phyloP scores from a whole-genome alignment of 495 filamentous ascomycete species.

The Trichocladium antarcticum region DNA sequence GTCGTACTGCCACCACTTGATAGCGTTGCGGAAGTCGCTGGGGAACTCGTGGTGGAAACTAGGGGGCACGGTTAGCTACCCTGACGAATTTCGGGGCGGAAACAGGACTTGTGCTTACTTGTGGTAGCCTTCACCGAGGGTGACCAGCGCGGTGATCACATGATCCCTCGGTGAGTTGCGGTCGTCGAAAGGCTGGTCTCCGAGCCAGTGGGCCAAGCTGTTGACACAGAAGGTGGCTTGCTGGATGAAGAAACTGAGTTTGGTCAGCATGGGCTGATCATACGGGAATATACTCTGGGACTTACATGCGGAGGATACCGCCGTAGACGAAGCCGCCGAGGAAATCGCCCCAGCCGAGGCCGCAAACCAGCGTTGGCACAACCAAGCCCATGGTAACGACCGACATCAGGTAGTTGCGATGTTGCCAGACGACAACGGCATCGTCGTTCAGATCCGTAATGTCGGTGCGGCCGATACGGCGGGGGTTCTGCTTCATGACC shows the following conservation, averaged over 20 bases:
- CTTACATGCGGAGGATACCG: conserved; percentile 73
- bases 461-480: conserved; percentile 88
- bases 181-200: conserved; percentile 98
- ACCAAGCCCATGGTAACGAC: conserved; percentile 79
- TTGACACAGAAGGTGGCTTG: conserved; percentile 99
- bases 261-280: background rate
- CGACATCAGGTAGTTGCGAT: conserved; percentile 83
- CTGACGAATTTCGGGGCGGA: no score
- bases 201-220: conserved; percentile 96
- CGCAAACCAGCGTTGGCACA: conserved; percentile 73
- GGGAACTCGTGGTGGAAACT: conserved; percentile 98
- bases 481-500: conserved; percentile 90
- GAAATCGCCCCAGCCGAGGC: conserved; percentile 85
- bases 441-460: conserved; percentile 96
- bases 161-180: conserved; percentile 97
- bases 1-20: conserved; percentile 97
- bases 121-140: conserved; percentile 96
- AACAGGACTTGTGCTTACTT: conserved; percentile 36
- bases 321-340: conserved; percentile 86
- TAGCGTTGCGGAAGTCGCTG: conserved; percentile 96
- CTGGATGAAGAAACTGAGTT: conserved; percentile 76
- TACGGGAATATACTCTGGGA: background rate
- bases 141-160: conserved; percentile 88
- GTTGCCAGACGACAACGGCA: conserved; percentile 86
- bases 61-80: background rate